These are phyloP conservation scores for Jamesozyma lodderae DNA, from an alignment of 805 yeast species.

Conservation along the genomic window DNA sequence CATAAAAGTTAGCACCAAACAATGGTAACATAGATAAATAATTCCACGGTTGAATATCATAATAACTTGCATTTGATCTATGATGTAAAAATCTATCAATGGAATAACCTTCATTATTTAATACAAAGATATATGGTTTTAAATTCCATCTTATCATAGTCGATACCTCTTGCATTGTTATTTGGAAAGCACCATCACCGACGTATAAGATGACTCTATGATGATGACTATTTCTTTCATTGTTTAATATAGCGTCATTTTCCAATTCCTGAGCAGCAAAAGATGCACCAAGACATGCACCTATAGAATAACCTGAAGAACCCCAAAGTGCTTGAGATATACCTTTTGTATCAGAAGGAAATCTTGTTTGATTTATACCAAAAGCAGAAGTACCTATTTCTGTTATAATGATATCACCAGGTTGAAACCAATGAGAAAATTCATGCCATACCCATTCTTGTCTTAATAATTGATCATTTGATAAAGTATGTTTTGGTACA, in stretches of 20 bases:
- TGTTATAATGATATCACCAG: constrained; percentile 49
- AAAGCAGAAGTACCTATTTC: constrained; percentile 63
- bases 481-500: constrained; percentile 18
- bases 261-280: constrained; percentile 43
- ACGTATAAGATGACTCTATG: constrained; percentile 50
- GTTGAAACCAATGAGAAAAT: constrained; percentile 42
- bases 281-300: constrained; percentile 55
- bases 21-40: constrained; percentile 37
- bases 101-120: constrained; percentile 61
- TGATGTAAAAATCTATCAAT: constrained; percentile 57
- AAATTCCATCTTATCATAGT: constrained; percentile 47
- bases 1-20: constrained; percentile 48
- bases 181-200: constrained; percentile 63
- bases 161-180: constrained; percentile 57
- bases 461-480: constrained; percentile 20
- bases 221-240: constrained; percentile 24
- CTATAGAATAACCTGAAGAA: constrained; percentile 56
- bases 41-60: constrained; percentile 57
- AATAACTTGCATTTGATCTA: constrained; percentile 40
- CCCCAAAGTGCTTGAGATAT: constrained; percentile 61
- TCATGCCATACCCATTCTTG: constrained; percentile 45
- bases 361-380: constrained; percentile 47
- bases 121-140: constrained; percentile 48
- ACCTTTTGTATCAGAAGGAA: constrained; percentile 44
- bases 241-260: constrained; percentile 1